Conservation (phyloP, 352 stramenopile species). For the Aphanomyces cochlioides region DNA sequence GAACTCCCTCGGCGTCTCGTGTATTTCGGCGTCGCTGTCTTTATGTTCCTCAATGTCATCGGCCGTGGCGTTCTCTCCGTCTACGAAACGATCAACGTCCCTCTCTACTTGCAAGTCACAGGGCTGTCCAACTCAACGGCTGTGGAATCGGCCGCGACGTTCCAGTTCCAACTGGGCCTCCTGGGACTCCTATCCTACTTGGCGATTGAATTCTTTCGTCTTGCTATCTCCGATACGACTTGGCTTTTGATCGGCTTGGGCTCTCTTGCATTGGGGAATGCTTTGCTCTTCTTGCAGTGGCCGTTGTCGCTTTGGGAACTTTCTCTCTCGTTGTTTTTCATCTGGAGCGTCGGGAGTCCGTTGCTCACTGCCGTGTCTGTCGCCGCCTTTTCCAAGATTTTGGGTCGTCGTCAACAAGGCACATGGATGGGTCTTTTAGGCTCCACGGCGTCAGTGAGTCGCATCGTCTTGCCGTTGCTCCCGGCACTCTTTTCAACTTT, state of each 20-base stretch:
- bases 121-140: conserved; percentile 18
- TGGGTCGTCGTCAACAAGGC: conserved; percentile 65
- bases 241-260: conserved; percentile 68
- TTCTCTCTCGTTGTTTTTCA: conserved; percentile 45
- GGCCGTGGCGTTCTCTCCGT: conserved; percentile 69
- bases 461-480: conserved; percentile 71
- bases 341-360: conserved; percentile 75
- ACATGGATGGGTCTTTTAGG: conserved; percentile 75
- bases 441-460: conserved; percentile 63
- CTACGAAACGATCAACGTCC: conserved; percentile 80
- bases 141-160: conserved; percentile 66
- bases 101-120: conserved; percentile 58
- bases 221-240: conserved; percentile 49
- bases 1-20: conserved; percentile 31
- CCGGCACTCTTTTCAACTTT: conserved; percentile 42
- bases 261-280: conserved; percentile 57
- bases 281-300: conserved; percentile 37
- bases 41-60: conserved; percentile 80
- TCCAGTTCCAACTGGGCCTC: conserved; percentile 74
- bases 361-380: conserved; percentile 74
- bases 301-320: not conserved
- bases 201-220: conserved; percentile 68
- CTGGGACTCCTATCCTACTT: conserved; percentile 72
- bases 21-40: conserved; percentile 65
- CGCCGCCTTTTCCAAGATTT: conserved; percentile 68